Base-by-base conservation (phyloP, 306 rosid species). In the Corylus avellana region DNA sequence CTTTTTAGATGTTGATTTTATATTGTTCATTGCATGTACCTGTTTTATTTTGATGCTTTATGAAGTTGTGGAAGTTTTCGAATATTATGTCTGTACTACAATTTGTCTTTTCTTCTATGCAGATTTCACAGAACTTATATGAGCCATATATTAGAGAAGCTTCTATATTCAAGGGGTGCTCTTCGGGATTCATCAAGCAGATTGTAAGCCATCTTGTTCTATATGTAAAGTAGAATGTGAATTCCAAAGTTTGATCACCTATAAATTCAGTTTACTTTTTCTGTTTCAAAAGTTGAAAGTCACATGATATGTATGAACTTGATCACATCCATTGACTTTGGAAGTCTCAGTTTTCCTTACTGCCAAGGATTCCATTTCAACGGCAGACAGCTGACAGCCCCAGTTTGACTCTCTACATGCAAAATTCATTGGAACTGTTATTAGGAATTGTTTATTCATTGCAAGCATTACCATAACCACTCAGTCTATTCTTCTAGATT, bases 131-230 rank as follows among this genome's bases (percentile, higher is more conserved):
- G 64, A 84, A 75, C 75, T 83, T 91, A 68, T 84, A 91, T 67
- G 90, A 86, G 81, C 76, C 87, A 9, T 84, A 77, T 78, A 59
- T 91, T 79, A 79, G 87, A 64, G 63, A 83, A 70, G 91, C 84
- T 77, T 50, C 73, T 58, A 82, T 91, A 70, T 89, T 89, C 82
- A 89, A 75, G 73, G 90, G 89, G 5, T 91, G 93, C 82, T 89
- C 96, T 25, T 13, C 42, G 2, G 90, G 85, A 78, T 89, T 89
- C 88, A 83, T 91, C n/a, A 91, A 84, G 83, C 88, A 83, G 72
- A 85, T 87, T 73, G 91, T 91, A 86, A 83, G 93, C 51, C 77
- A 49, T 20, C 48, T 35, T 77, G n/a, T 53, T 32, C 35, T 51
- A 3, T 35, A n/a, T 16, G 13, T 57, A 17, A 53, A 1, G 10